Evolutionary conservation across 495 filamentous ascomycete species (phyloP).

Genomic region (Geoglossum glabrum): DNA sequence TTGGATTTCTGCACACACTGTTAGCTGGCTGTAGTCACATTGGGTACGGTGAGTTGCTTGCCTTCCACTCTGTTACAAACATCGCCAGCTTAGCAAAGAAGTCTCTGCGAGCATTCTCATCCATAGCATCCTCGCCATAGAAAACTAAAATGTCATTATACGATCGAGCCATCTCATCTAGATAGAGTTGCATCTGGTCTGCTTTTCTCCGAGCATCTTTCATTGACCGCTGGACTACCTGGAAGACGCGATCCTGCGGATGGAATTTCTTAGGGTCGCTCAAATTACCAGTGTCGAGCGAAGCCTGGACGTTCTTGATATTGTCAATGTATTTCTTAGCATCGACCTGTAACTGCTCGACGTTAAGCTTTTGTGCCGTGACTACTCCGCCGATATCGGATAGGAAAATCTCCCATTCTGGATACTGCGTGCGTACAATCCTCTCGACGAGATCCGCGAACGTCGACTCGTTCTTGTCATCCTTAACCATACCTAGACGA

Average conservation of each 20-base stretch:
- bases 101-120: slow-evolving; percentile 85
- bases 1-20: slow-evolving; percentile 44
- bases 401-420: slow-evolving; percentile 78
- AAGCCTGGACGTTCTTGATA: slow-evolving; percentile 77
- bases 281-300: slow-evolving; percentile 81
- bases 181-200: slow-evolving; percentile 82
- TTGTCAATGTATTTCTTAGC: slow-evolving; percentile 91
- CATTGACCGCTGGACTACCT: slow-evolving; percentile 82
- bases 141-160: slow-evolving; percentile 95
- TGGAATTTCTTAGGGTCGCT: slow-evolving; percentile 97
- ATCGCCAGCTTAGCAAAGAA: slow-evolving; percentile 91
- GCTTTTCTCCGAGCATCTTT: slow-evolving; percentile 92
- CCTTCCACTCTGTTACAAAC: slow-evolving; percentile 87
- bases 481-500: slow-evolving; percentile 90
- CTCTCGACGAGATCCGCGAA: slow-evolving; percentile 95
- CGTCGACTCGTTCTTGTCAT: slow-evolving; percentile 93
- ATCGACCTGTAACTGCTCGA: slow-evolving; percentile 75
- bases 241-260: slow-evolving; percentile 82
- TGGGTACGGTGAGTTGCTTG: slow-evolving; percentile 17
- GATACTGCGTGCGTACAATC: slow-evolving; percentile 88
- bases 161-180: slow-evolving; percentile 77
- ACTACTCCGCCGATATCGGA: slow-evolving; percentile 73
- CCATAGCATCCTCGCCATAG: slow-evolving; percentile 82
- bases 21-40: slow-evolving; percentile 1
- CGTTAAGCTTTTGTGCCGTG: slow-evolving; percentile 76